phyloP scores from a whole-genome alignment of 257 asterid species.

The Avicennia marina region DNA sequence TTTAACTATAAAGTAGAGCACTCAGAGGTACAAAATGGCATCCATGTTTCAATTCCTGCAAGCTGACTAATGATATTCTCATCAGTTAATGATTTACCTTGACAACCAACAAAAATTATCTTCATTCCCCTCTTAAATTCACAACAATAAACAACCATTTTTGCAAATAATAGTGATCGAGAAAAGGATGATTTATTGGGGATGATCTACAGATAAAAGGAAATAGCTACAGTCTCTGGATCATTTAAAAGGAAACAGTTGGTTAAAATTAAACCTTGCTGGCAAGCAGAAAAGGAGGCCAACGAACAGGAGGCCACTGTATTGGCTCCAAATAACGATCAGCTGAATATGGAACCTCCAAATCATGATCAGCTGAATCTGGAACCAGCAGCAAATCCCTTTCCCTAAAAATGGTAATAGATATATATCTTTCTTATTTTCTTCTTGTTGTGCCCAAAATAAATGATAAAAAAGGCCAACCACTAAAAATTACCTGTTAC shows the following conservation, averaged over 20 bases:
- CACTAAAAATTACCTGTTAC: conserved; percentile 56
- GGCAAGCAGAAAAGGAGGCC: conserved; percentile 99
- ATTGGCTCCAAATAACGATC: conserved; percentile 86
- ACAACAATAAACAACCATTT: not conserved
- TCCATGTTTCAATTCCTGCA: too few species aligned
- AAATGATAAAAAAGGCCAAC: conserved; percentile 5
- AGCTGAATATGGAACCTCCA: conserved; percentile 99
- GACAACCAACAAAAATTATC: too few species aligned
- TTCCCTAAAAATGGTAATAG: conserved; percentile 55
- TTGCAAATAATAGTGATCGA: not conserved
- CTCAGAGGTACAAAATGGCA: too few species aligned
- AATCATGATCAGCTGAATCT: conserved; percentile 98
- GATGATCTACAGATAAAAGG: not conserved
- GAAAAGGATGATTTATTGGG: not conserved
- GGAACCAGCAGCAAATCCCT: conserved; percentile 99
- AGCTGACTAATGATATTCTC: not conserved
- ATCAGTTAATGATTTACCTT: not conserved
- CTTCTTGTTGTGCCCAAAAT: not conserved
- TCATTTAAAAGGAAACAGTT: not conserved
- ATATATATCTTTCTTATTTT: conserved; percentile 1
- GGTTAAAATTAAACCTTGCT: conserved; percentile 67
- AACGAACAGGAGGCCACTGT: conserved; percentile 99
- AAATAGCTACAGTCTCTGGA: not conserved
- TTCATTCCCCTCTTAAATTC: too few species aligned
- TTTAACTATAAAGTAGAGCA: not conserved